phyloP scores from a whole-genome alignment of 2,329 filamentous ascomycete species.

The Colletotrichum cuscutae region DNA sequence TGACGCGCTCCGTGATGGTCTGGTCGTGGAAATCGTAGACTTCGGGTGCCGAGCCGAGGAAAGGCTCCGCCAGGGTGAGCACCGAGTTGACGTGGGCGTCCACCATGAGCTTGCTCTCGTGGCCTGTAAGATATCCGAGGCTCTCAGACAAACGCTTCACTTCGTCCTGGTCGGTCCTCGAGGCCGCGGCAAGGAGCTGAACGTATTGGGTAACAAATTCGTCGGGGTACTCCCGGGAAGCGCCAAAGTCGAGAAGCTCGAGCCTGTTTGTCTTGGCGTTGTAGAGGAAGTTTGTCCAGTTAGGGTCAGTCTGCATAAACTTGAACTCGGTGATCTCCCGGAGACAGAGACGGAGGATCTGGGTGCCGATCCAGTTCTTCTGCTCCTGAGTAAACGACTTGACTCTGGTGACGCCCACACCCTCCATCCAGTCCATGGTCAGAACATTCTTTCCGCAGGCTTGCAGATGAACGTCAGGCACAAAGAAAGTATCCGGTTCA shows the following conservation, averaged over 20 bases:
- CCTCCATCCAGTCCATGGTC: slow-evolving; percentile 92
- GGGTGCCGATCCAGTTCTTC: slow-evolving; percentile 94
- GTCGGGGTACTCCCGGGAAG: slow-evolving; percentile 84
- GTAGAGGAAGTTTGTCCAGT: slow-evolving; percentile 99
- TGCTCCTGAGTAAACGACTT: slow-evolving; percentile 81
- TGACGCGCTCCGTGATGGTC: slow-evolving; percentile 95
- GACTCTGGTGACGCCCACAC: slow-evolving; percentile 85
- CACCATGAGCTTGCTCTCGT: slow-evolving; percentile 86
- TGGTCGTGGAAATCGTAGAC: slow-evolving; percentile 94
- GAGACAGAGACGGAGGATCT: slow-evolving; percentile 90
- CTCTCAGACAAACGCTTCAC: slow-evolving; percentile 77
- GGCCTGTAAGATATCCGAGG: slow-evolving; percentile 91
- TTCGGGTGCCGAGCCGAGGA: slow-evolving; percentile 78
- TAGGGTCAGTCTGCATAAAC: slow-evolving; percentile 99
- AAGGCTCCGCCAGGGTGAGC: slow-evolving; percentile 91
- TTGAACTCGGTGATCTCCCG: slow-evolving; percentile 94
- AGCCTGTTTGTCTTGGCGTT: slow-evolving; percentile 78
- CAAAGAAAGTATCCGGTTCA: slow-evolving; percentile 78
- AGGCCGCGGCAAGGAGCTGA: slow-evolving; percentile 81
- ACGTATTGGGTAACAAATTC: slow-evolving; percentile 86
- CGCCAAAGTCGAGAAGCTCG: slow-evolving; percentile 95
- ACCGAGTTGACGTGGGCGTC: slow-evolving; percentile 91
- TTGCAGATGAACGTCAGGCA: slow-evolving; percentile 81
- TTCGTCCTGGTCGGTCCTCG: slow-evolving; percentile 71
- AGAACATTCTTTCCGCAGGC: slow-evolving; percentile 88